Base-by-base conservation (phyloP, 1,284 basidiomycete species). In the Boletus sp. region DNA sequence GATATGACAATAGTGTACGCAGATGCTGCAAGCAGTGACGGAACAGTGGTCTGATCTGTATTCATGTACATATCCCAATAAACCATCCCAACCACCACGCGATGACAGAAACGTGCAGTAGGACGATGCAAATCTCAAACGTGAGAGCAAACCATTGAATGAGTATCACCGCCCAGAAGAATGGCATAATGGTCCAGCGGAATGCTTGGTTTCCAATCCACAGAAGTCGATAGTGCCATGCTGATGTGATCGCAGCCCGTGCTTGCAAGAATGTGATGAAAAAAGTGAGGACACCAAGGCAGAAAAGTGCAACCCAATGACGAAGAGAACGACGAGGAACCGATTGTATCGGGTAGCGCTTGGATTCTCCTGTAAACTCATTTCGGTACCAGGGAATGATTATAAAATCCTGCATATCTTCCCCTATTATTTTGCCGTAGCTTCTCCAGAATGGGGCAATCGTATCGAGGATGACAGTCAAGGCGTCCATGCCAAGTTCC, bases 321-420 rank as follows among this genome's bases (percentile, higher is more conserved):
- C 72, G 75, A 46, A 77, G 55, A 2, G 84, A 83, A 20, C 85
- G 80, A 48, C 60, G 67, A n/a, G 85, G 85, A 41, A 88, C 64
- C 2, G 59, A 63, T 30, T 64, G 61, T 58, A 88, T 78, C 5
- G 70, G 72, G 58, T 87, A 88, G 57, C 80, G 73, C 55, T 84
- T 82, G 32, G 78, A 49, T 68, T 86, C 83, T 33, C 85, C 85
- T 0, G 85, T 88, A 61, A 88, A 88, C 58, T 88, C 85, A 62
- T 88, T 86, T 35, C 87, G 77, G 57, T 88, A 88, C 58, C 84
- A 75, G 8, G 86, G 86, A 52, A 89, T 79, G 56, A 88, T 84
- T 53, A 88, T 76, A 61, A 88, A 88, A 55, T 87, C 84, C 46
- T 82, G 80, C 33, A 86, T 72, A 56, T 88, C 86, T 59, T 84